A percentile compares a stretch with the other conserved stretches of the same genome.
Evolutionary conservation across 345 rosid genomes (phyloP).

Genomic region (Chamaenerion angustifolium): DNA sequence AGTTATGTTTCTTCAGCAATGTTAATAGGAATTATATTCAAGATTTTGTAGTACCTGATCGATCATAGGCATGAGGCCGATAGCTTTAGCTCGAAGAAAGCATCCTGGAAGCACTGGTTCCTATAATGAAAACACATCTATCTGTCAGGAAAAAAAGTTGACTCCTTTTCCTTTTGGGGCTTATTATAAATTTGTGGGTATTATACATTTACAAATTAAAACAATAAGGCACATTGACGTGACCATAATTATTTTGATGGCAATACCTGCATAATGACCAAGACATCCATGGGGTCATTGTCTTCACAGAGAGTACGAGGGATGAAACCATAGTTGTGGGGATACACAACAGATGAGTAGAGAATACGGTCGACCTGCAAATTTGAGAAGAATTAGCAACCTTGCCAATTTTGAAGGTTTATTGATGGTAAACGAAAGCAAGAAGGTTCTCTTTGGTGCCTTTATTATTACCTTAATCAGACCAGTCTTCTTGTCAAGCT

Average conservation of each 20-base stretch:
- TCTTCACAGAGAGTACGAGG: slow-evolving; percentile 98
- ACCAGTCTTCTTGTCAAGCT: slow-evolving; percentile 91
- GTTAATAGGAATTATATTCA: not conserved
- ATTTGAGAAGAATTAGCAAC: slow-evolving; percentile 11
- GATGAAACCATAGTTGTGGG: slow-evolving; percentile 98
- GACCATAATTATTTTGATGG: not conserved
- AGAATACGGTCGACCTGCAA: slow-evolving; percentile 80
- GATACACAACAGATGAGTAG: slow-evolving; percentile 95
- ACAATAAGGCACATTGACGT: no score
- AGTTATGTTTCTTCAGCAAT: no score
- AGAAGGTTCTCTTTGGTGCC: not conserved
- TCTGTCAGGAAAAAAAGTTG: no score
- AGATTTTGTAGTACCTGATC: slow-evolving; percentile 48
- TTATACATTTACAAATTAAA: no score
- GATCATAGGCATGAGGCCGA: slow-evolving; percentile 99
- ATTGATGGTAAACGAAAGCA: not conserved
- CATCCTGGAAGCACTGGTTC: slow-evolving; percentile 98
- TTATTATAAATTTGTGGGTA: no score
- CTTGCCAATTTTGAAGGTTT: slow-evolving; percentile 3
- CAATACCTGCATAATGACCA: slow-evolving; percentile 89
- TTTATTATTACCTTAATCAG: slow-evolving; percentile 60
- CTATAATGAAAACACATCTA: slow-evolving; percentile 14
- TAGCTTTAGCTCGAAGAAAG: slow-evolving; percentile 92
- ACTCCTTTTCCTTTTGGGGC: no score
- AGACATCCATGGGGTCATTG: slow-evolving; percentile 92